These are phyloP conservation scores for Flaveria robusta DNA, from an alignment of 129 eudicot genomes.

Conservation along the genomic window DNA sequence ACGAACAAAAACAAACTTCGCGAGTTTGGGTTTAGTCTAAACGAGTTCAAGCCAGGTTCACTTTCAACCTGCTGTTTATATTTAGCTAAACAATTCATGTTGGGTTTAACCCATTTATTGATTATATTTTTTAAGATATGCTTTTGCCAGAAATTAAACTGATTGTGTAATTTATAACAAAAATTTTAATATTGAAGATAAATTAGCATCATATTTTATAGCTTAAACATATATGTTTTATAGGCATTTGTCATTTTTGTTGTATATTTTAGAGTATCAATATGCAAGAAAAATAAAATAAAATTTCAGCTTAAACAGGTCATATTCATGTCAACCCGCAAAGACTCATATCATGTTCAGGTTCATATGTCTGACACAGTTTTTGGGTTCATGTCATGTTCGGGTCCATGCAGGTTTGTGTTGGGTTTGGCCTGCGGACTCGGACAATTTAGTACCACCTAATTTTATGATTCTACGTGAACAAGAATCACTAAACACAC, in stretches of 20 bases:
- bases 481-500: not conserved
- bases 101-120: not conserved
- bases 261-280: not conserved
- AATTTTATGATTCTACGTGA: constrained; percentile 14
- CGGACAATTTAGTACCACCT: not conserved
- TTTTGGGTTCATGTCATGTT: not conserved
- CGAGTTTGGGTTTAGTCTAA: not conserved
- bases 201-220: not conserved
- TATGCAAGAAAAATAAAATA: not conserved
- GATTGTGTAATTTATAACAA: not conserved
- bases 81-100: not conserved
- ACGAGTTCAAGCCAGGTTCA: not conserved
- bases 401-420: not conserved
- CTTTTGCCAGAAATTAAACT: not conserved
- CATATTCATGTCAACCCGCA: not conserved
- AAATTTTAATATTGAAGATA: not conserved
- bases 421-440: not conserved
- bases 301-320: not conserved
- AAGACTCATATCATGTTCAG: not conserved
- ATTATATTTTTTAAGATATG: not conserved
- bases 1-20: not conserved
- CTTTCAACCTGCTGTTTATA: not conserved
- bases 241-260: not conserved
- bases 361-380: not conserved
- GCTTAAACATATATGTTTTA: not conserved